phyloP scores from a whole-genome alignment of 352 stramenopile species.

The Globisporangium uncinulatum region DNA sequence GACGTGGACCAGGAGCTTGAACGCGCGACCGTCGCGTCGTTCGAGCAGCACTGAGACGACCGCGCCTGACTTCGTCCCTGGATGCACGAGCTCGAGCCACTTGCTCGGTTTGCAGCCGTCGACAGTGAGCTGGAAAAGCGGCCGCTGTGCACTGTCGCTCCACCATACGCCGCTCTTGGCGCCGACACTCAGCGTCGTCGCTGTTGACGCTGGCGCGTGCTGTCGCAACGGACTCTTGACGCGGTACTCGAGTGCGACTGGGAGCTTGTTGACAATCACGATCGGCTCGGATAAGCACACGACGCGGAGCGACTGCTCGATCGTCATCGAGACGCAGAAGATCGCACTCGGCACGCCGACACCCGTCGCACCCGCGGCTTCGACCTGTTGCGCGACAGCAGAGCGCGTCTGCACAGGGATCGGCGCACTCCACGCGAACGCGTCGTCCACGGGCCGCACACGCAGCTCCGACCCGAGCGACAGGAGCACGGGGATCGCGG shows the following conservation, averaged over 20 bases:
- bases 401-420: constrained; percentile 73
- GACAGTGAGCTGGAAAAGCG: constrained; percentile 62
- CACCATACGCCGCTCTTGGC: constrained; percentile 73
- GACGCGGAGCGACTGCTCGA: constrained; percentile 62
- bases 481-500: constrained; percentile 60
- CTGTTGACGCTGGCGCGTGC: constrained; percentile 23
- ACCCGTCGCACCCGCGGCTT: constrained; percentile 22
- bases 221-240: constrained; percentile 33
- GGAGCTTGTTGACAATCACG: constrained; percentile 77
- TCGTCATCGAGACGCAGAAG: constrained; percentile 59
- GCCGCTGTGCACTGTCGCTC: constrained; percentile 53
- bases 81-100: constrained; percentile 61
- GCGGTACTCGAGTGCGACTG: constrained; percentile 52
- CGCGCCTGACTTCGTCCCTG: constrained; percentile 33
- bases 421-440: constrained; percentile 66
- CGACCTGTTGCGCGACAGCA: constrained; percentile 50
- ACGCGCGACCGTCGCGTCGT: constrained; percentile 50
- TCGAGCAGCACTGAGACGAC: constrained; percentile 59
- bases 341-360: constrained; percentile 31
- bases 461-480: constrained; percentile 67
- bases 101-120: constrained; percentile 57
- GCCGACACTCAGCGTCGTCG: constrained; percentile 44
- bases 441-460: constrained; percentile 42
- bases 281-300: constrained; percentile 66
- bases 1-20: constrained; percentile 68